These are phyloP conservation scores for Cercospora sp. DNA, from an alignment of 2,329 filamentous ascomycete genomes.

Conservation along the genomic window DNA sequence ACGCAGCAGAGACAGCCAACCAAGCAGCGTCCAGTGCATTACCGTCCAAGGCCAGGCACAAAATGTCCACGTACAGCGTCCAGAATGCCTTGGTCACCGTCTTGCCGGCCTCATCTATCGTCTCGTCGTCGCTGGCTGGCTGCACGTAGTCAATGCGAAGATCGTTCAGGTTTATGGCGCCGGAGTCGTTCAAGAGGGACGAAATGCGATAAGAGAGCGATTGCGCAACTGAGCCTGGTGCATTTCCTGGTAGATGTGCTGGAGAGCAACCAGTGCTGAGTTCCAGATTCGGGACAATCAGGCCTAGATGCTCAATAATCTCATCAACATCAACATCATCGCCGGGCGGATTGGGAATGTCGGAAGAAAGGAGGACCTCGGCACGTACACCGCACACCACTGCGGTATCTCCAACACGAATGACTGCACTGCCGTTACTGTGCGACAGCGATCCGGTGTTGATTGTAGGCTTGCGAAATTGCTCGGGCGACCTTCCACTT, in stretches of 20 bases:
- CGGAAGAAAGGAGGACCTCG: slow-evolving; percentile 74
- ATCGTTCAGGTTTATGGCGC: slow-evolving; percentile 65
- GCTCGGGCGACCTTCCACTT: slow-evolving; percentile 72
- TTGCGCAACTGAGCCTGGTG: slow-evolving; percentile 78
- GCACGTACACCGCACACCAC: slow-evolving; percentile 91
- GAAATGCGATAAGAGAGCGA: slow-evolving; percentile 78
- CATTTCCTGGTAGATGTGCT: slow-evolving; percentile 77
- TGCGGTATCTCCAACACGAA: slow-evolving; percentile 84
- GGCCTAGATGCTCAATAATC: slow-evolving; percentile 54
- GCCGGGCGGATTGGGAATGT: slow-evolving; percentile 65
- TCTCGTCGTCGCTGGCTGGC: slow-evolving; percentile 50
- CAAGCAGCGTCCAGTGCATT: slow-evolving; percentile 91
- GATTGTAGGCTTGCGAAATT: slow-evolving; percentile 71
- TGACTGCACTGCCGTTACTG: slow-evolving; percentile 84
- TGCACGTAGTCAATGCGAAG: slow-evolving; percentile 64
- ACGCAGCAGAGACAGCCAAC: slow-evolving; percentile 77
- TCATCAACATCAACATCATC: slow-evolving; percentile 32
- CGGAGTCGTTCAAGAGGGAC: slow-evolving; percentile 70
- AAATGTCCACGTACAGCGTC: slow-evolving; percentile 92
- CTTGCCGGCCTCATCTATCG: slow-evolving; percentile 41
- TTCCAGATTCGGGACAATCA: slow-evolving; percentile 92
- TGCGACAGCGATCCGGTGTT: slow-evolving; percentile 85
- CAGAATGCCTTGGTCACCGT: slow-evolving; percentile 78
- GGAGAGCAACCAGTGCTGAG: slow-evolving; percentile 88
- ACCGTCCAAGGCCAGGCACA: slow-evolving; percentile 90